These are phyloP conservation scores for Cercospora sp. DNA, from an alignment of 2,329 filamentous ascomycete genomes.

Conservation along the genomic window DNA sequence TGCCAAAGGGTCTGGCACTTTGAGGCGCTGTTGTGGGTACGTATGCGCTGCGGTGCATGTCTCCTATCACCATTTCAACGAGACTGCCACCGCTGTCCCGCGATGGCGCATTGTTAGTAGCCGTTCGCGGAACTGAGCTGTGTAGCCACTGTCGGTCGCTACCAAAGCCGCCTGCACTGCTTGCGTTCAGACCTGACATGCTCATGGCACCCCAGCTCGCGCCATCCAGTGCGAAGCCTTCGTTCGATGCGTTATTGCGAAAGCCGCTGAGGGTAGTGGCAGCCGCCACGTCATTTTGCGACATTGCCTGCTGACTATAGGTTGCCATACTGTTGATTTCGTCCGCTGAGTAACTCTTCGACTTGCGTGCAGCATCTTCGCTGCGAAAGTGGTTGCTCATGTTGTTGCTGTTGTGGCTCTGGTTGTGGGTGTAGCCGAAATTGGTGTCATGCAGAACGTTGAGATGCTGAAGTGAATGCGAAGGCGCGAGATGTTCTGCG, in stretches of 20 bases:
- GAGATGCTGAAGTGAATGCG: not conserved
- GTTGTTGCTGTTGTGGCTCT: not conserved
- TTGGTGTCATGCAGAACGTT: not conserved
- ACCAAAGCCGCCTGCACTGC: not conserved
- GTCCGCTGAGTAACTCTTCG: not conserved
- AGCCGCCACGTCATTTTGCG: constrained; percentile 11
- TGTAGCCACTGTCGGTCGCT: constrained; percentile 14
- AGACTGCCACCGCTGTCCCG: constrained; percentile 1
- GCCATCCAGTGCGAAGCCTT: constrained; percentile 12
- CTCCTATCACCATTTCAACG: constrained; percentile 4
- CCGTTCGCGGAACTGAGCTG: not conserved
- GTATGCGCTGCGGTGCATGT: constrained; percentile 7
- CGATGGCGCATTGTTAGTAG: not conserved
- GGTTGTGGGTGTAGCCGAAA: not conserved
- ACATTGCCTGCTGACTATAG: constrained; percentile 11
- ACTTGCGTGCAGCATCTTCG: not conserved
- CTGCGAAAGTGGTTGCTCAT: not conserved
- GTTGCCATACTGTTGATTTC: constrained; percentile 15
- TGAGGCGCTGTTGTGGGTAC: not conserved
- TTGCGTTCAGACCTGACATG: constrained; percentile 1
- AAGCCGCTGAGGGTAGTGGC: constrained; percentile 13
- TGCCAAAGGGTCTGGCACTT: constrained; percentile 5
- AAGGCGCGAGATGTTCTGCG: not conserved
- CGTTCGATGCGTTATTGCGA: constrained; percentile 15
- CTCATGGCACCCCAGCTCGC: constrained; percentile 11